Conservation (phyloP, 208 protist genomes). For the Zelonia costaricensis region DNA sequence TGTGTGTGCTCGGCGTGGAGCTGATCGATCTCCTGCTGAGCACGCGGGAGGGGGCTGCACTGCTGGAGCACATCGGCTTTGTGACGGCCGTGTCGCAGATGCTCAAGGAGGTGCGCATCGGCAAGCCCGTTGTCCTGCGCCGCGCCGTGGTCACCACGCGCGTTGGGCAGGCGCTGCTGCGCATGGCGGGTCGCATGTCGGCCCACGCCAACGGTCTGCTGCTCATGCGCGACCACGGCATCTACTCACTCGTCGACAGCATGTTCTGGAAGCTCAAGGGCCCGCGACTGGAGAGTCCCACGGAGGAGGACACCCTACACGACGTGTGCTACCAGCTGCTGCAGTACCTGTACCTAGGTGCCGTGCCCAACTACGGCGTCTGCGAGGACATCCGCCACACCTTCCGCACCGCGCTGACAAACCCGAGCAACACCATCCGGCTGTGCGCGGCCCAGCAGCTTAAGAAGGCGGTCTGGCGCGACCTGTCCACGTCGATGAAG, state of each 20-base stretch:
- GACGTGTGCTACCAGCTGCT: slow-evolving; percentile 81
- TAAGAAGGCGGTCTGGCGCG: slow-evolving; percentile 76
- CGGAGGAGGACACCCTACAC: slow-evolving; percentile 55
- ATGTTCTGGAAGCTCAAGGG: slow-evolving; percentile 71
- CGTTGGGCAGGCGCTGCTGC: slow-evolving; percentile 73
- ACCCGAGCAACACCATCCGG: slow-evolving; percentile 66
- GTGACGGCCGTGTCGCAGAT: slow-evolving; percentile 40
- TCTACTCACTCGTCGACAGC: slow-evolving; percentile 69
- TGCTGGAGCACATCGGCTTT: slow-evolving; percentile 61
- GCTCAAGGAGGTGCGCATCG: slow-evolving; percentile 71
- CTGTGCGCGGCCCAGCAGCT: slow-evolving; percentile 81
- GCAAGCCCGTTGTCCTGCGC: slow-evolving; percentile 53
- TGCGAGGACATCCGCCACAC: slow-evolving; percentile 85
- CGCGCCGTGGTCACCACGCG: slow-evolving; percentile 49
- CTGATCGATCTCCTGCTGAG: slow-evolving; percentile 81
- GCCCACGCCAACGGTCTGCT: slow-evolving; percentile 80
- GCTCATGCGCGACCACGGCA: slow-evolving; percentile 70
- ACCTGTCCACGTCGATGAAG: slow-evolving; percentile 85
- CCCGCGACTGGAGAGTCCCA: slow-evolving; percentile 35
- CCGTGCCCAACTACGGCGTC: slow-evolving; percentile 90
- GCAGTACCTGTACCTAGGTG: slow-evolving; percentile 72
- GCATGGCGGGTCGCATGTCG: slow-evolving; percentile 77
- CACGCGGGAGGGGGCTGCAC: slow-evolving; percentile 57
- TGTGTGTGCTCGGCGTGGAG: slow-evolving; percentile 71
- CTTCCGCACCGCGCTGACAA: slow-evolving; percentile 61